A percentile compares a stretch with the other conserved stretches of the same genome.
phyloP scores from a whole-genome alignment of 371 early-diverging fungal species.

The Mortierella sp. region DNA sequence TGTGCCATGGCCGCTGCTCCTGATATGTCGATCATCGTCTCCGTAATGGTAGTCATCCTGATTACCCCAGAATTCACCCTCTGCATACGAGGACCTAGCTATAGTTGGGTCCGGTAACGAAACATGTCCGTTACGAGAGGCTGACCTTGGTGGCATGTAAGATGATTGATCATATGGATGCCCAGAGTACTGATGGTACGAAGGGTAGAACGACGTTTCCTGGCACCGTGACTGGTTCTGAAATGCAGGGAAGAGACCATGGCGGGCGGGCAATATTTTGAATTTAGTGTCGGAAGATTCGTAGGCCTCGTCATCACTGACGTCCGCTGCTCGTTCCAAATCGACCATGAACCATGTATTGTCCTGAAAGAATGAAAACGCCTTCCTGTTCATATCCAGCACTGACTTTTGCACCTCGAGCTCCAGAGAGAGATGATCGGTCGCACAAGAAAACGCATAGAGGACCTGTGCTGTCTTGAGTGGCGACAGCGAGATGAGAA shows the following conservation, averaged over 20 bases:
- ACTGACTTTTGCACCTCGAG: conserved; percentile 33
- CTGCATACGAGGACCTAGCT: background rate
- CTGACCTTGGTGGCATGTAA: background rate
- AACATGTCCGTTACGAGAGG: background rate
- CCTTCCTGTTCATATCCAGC: conserved; percentile 43
- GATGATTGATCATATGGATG: conserved; percentile 10
- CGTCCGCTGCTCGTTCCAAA: conserved; percentile 31
- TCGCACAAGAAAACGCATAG: conserved; percentile 50
- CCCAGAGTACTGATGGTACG: conserved; percentile 5
- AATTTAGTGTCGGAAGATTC: conserved; percentile 31
- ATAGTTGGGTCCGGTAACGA: background rate
- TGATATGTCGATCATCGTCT: conserved; percentile 21
- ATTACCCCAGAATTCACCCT: background rate
- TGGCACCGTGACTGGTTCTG: conserved; percentile 24
- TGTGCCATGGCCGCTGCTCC: conserved; percentile 21
- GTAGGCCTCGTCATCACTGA: conserved; percentile 29
- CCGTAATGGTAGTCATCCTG: conserved; percentile 12
- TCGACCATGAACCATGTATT: conserved; percentile 55
- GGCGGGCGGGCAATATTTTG: conserved; percentile 41
- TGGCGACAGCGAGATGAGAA: conserved; percentile 48
- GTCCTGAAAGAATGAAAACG: conserved; percentile 52
- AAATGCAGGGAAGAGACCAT: conserved; percentile 42
- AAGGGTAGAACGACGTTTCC: conserved; percentile 1
- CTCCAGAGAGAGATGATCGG: conserved; percentile 42
- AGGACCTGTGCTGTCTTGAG: conserved; percentile 52